Evolutionary conservation across 106 monocot species (phyloP).

Genomic region (Dioscorea zingiberensis): DNA sequence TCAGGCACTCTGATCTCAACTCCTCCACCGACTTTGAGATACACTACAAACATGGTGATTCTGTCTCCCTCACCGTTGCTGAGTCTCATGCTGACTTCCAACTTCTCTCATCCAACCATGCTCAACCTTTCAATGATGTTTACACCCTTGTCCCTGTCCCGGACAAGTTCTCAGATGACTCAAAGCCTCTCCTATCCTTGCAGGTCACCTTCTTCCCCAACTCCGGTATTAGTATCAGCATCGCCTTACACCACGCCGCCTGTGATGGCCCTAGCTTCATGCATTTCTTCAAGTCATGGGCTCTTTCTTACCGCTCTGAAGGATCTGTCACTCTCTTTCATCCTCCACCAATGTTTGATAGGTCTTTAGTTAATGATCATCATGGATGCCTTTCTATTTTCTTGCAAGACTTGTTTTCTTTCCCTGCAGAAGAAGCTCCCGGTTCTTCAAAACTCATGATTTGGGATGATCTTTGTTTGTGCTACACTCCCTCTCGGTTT

Average conservation of each 20-base stretch:
- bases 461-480: background rate
- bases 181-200: constrained; percentile 26
- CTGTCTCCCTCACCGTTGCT: constrained; percentile 22
- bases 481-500: background rate
- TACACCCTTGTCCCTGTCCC: constrained; percentile 16
- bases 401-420: background rate
- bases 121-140: constrained; percentile 8
- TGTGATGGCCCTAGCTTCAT: constrained; percentile 30
- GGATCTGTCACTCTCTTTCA: too few species aligned
- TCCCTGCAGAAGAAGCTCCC: background rate
- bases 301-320: background rate
- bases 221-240: constrained; percentile 21
- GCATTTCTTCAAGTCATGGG: constrained; percentile 37
- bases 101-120: constrained; percentile 5
- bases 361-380: background rate
- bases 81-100: constrained; percentile 22
- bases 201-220: constrained; percentile 28
- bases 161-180: background rate
- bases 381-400: background rate
- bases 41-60: constrained; percentile 18
- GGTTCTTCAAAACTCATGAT: background rate
- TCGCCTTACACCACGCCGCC: constrained; percentile 24
- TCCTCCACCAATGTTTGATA: background rate
- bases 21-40: constrained; percentile 26
- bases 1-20: too few species aligned